A percentile compares a stretch with the other conserved stretches of the same genome.
These are phyloP conservation scores for Acacia confusa DNA, from an alignment of 306 rosid genomes.

Conservation along the genomic window DNA sequence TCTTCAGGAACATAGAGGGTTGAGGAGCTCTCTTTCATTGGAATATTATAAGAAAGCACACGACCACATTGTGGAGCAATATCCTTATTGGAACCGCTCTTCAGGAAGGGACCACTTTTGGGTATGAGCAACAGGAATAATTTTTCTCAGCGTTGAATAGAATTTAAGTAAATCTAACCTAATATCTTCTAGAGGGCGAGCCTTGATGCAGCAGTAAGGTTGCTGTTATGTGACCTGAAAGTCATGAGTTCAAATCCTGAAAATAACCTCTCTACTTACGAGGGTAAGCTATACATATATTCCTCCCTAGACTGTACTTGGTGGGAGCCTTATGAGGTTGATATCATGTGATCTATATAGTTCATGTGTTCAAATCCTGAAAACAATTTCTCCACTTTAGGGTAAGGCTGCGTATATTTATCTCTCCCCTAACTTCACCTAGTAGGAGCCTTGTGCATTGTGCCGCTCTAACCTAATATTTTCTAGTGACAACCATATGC, in stretches of 20 bases:
- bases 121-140: slow-evolving; percentile 51
- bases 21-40: slow-evolving; percentile 91
- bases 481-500: slow-evolving; percentile 19
- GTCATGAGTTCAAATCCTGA: no score
- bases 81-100: slow-evolving; percentile 85
- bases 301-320: no score
- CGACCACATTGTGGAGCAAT: slow-evolving; percentile 67
- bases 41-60: slow-evolving; percentile 78
- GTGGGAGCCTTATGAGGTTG: no score
- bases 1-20: slow-evolving; percentile 72
- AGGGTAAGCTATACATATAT: no score
- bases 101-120: slow-evolving; percentile 96
- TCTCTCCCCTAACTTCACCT: no score
- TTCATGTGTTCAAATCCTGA: no score
- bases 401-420: no score
- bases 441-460: not conserved
- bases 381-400: no score
- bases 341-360: no score
- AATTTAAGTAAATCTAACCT: slow-evolving; percentile 17
- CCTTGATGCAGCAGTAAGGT: slow-evolving; percentile 19
- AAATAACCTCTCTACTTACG: no score
- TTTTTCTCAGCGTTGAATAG: slow-evolving; percentile 26
- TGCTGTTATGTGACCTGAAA: no score
- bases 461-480: not conserved
- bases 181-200: not conserved